Conservation (phyloP, 208 protist genomes). For the Wallacemonas rigidus region DNA sequence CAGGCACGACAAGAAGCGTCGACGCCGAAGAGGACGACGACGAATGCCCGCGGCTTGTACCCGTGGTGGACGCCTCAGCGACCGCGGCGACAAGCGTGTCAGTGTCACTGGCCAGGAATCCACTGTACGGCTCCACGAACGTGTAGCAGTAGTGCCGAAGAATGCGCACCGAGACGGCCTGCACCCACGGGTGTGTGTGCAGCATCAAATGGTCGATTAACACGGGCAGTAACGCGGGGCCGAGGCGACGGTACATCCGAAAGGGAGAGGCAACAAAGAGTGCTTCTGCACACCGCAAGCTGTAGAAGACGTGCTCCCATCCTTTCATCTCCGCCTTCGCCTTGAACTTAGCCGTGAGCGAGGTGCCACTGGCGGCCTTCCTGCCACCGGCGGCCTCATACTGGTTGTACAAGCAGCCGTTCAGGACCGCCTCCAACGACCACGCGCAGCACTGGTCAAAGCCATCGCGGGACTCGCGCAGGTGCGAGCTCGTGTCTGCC, state of each 20-base stretch:
- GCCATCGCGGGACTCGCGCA: constrained; percentile 28
- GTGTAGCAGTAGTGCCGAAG: constrained; percentile 78
- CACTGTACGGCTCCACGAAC: constrained; percentile 57
- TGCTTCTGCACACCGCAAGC: constrained; percentile 71
- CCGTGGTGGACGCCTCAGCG: background rate
- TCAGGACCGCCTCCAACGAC: constrained; percentile 60
- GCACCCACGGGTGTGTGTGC: constrained; percentile 88
- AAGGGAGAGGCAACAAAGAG: constrained; percentile 49
- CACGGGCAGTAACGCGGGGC: constrained; percentile 44
- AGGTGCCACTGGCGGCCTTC: constrained; percentile 5
- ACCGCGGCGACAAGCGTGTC: background rate
- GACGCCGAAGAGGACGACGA: background rate
- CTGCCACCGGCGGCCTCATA: constrained; percentile 28
- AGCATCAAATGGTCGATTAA: constrained; percentile 46
- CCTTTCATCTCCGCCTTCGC: constrained; percentile 65
- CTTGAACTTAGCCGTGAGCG: constrained; percentile 38
- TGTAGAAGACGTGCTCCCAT: constrained; percentile 84
- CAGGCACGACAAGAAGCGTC: constrained; percentile 8
- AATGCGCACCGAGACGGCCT: constrained; percentile 64
- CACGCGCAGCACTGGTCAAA: constrained; percentile 65
- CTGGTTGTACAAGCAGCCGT: constrained; percentile 71
- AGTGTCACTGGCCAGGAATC: constrained; percentile 36
- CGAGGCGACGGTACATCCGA: constrained; percentile 49
- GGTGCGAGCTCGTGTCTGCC: background rate
- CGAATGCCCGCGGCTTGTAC: no score